Evolutionary conservation across 108 stramenopile genomes (phyloP).

Genomic region (Epipyxis sp.): DNA sequence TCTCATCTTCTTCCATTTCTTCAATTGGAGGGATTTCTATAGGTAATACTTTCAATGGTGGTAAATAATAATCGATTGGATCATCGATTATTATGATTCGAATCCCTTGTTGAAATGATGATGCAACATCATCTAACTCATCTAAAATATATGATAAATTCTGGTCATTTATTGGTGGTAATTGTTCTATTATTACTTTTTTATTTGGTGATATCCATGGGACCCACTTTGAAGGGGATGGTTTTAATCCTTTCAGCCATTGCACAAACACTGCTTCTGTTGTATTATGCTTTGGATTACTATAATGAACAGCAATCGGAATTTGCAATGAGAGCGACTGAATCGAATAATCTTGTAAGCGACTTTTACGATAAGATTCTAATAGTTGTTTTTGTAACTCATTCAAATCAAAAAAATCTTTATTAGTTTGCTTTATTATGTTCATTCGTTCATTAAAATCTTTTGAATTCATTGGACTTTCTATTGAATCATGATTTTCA

Average conservation of each 20-base stretch:
- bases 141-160: no score
- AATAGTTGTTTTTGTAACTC: neutral
- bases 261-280: neutral
- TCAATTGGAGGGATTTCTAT: no score
- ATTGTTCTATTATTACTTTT: neutral
- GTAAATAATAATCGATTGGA: no score
- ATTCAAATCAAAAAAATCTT: neutral
- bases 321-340: no score
- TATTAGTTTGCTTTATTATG: neutral
- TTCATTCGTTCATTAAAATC: no score
- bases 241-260: neutral
- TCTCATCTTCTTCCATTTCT: no score
- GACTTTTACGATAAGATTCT: neutral
- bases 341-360: no score
- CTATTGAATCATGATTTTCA: neutral
- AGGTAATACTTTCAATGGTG: no score
- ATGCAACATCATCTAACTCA: no score
- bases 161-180: constrained; percentile 6
- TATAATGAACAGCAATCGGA: neutral
- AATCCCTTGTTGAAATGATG: no score
- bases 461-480: neutral
- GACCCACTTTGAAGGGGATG: neutral
- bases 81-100: no score
- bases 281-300: neutral
- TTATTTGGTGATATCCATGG: neutral